phyloP scores from a whole-genome alignment of 1,284 basidiomycete genomes.

The Cutaneotrichosporon sp. region DNA sequence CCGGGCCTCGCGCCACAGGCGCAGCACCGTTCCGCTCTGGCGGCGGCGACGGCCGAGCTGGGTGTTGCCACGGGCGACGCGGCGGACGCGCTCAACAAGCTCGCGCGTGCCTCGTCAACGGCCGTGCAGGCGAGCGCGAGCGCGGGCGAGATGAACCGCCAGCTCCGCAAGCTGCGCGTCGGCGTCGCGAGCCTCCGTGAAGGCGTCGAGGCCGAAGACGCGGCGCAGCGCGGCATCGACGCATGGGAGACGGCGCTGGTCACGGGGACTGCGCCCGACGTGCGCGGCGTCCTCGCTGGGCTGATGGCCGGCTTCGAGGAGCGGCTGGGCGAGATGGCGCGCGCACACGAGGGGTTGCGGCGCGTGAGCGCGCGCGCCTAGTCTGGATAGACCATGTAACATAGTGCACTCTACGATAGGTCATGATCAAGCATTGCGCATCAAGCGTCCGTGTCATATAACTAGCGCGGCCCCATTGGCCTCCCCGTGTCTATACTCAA shows the following conservation, averaged over 20 bases:
- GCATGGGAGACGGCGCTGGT: conserved; percentile 17
- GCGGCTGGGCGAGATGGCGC: conserved; percentile 11
- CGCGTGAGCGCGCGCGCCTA: background rate
- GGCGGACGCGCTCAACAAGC: background rate
- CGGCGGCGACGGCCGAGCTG: background rate
- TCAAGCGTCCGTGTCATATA: conserved; percentile 7
- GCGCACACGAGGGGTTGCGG: background rate
- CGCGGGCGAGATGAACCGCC: background rate
- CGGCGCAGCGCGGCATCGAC: conserved; percentile 12
- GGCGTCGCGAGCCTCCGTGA: conserved; percentile 11
- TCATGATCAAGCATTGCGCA: background rate
- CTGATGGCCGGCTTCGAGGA: conserved; percentile 21
- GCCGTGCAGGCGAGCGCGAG: background rate
- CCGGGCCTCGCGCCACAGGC: too few species aligned
- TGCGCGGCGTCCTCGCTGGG: background rate
- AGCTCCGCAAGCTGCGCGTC: conserved; percentile 15
- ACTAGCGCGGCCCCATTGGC: conserved; percentile 8
- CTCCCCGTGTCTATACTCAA: background rate
- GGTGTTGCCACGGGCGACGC: background rate
- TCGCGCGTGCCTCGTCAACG: background rate
- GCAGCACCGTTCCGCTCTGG: background rate
- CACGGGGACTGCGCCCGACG: conserved; percentile 3
- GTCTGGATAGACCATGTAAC: background rate
- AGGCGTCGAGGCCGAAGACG: conserved; percentile 18
- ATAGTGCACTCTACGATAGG: background rate